Conservation (phyloP, 768 basidiomycete genomes). For the Russula dissimulans region DNA sequence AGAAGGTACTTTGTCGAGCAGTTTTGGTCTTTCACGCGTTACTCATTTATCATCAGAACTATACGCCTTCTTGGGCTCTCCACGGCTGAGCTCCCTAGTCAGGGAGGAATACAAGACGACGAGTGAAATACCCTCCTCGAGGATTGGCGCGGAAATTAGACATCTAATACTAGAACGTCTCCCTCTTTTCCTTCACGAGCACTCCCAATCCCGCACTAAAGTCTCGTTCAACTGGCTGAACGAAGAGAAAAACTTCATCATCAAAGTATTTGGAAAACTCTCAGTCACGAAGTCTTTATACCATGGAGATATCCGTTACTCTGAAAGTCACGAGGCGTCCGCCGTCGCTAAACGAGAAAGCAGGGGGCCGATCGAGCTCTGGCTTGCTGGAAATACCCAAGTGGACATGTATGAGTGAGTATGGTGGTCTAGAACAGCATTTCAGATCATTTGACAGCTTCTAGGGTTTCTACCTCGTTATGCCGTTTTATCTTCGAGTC, state of each 20-base stretch:
- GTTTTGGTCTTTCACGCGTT: background rate
- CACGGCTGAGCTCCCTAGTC: slow-evolving; percentile 60
- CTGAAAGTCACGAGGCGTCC: slow-evolving; percentile 58
- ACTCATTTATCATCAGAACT: slow-evolving; percentile 40
- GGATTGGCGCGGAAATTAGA: slow-evolving; percentile 43
- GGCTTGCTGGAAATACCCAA: slow-evolving; percentile 64
- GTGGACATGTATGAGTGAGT: slow-evolving; percentile 91
- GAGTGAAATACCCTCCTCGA: slow-evolving; percentile 40
- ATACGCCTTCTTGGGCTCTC: slow-evolving; percentile 69
- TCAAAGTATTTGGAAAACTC: slow-evolving; percentile 58
- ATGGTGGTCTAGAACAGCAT: background rate
- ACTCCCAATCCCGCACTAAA: slow-evolving; percentile 53
- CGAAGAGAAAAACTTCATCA: slow-evolving; percentile 53
- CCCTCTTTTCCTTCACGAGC: slow-evolving; percentile 88
- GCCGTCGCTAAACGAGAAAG: slow-evolving; percentile 52
- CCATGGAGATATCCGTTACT: slow-evolving; percentile 39
- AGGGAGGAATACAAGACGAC: slow-evolving; percentile 66
- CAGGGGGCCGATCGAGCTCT: slow-evolving; percentile 60
- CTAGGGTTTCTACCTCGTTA: slow-evolving; percentile 75
- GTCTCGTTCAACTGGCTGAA: slow-evolving; percentile 63
- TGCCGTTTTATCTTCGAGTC: slow-evolving; percentile 71
- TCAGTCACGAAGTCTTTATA: slow-evolving; percentile 51
- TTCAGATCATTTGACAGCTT: background rate
- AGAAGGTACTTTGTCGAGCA: slow-evolving; percentile 45
- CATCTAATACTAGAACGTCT: slow-evolving; percentile 70